Evolutionary conservation across 2,329 filamentous ascomycete species (phyloP).

Genomic region (Monilinia fructigena): DNA sequence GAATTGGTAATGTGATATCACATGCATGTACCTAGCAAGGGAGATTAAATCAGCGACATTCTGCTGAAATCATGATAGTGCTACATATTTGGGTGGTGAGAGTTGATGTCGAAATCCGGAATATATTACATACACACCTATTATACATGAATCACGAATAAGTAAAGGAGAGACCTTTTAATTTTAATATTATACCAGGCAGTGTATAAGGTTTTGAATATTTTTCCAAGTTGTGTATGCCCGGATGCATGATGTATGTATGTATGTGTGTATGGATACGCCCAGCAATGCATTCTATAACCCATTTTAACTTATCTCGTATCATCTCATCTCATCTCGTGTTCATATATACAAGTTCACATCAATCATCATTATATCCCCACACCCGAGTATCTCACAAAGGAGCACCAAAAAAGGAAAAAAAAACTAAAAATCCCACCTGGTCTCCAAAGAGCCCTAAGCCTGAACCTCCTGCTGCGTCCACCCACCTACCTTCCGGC

Average conservation of each 20-base stretch:
- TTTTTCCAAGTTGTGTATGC: too few species aligned
- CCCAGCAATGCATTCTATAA: slow-evolving; percentile 1
- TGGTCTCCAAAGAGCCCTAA: slow-evolving; percentile 19
- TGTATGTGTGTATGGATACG: background rate
- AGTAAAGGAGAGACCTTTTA: background rate
- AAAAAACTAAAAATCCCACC: background rate
- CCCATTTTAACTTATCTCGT: background rate
- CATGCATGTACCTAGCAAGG: background rate
- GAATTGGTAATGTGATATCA: background rate
- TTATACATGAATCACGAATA: background rate
- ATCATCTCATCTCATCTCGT: slow-evolving; percentile 1
- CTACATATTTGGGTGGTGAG: background rate
- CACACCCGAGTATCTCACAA: background rate
- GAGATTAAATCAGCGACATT: background rate
- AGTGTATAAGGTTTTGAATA: background rate
- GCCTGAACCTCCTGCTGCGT: slow-evolving; percentile 68
- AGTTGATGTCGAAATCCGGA: background rate
- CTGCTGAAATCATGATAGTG: background rate
- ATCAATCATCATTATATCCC: background rate
- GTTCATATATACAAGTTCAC: slow-evolving; percentile 9
- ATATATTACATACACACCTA: background rate
- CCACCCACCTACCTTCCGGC: slow-evolving; percentile 63
- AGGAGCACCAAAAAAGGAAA: background rate
- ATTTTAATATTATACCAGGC: background rate
- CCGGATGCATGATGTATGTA: background rate